A percentile compares a stretch with the other conserved stretches of the same genome.
Conservation (phyloP, 2,329 filamentous ascomycete species). For the Albifimbria verrucaria region DNA sequence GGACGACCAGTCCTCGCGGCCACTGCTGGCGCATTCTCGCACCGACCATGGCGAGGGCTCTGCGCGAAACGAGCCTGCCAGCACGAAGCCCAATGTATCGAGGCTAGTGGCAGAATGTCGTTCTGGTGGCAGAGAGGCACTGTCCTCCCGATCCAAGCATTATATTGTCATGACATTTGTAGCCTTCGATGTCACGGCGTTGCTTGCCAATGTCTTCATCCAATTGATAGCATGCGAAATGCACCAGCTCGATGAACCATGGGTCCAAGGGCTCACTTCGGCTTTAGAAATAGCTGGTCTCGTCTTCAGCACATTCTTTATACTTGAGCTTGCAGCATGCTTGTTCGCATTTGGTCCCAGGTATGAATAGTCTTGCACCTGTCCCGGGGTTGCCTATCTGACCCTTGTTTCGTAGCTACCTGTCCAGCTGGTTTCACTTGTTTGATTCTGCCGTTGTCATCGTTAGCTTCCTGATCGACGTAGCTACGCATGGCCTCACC, state of each 20-base stretch:
- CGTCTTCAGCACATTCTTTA: conserved; percentile 61
- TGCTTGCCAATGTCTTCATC: conserved; percentile 46
- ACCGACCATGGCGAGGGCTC: not conserved
- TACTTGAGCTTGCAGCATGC: conserved; percentile 57
- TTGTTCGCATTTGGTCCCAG: conserved; percentile 59
- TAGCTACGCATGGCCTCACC: conserved; percentile 55
- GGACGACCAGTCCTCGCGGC: not conserved
- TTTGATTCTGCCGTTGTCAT: conserved; percentile 64
- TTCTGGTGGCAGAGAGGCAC: conserved; percentile 12
- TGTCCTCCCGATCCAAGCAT: conserved; percentile 40
- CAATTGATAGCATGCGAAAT: conserved; percentile 46
- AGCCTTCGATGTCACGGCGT: conserved; percentile 40
- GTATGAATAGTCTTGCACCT: too few species aligned
- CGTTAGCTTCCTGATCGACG: conserved; percentile 58
- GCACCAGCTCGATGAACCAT: conserved; percentile 33
- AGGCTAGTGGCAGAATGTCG: not conserved
- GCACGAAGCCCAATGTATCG: too few species aligned
- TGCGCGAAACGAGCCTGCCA: not conserved
- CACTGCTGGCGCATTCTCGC: not conserved
- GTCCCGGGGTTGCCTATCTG: too few species aligned
- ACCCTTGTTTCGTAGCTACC: too few species aligned
- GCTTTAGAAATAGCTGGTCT: conserved; percentile 46
- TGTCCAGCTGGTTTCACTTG: conserved; percentile 56
- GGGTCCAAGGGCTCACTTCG: conserved; percentile 35
- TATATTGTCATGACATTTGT: conserved; percentile 41